Evolutionary conservation across 805 yeast genomes (phyloP).

Genomic region (Lipomyces spencermartinsiae): DNA sequence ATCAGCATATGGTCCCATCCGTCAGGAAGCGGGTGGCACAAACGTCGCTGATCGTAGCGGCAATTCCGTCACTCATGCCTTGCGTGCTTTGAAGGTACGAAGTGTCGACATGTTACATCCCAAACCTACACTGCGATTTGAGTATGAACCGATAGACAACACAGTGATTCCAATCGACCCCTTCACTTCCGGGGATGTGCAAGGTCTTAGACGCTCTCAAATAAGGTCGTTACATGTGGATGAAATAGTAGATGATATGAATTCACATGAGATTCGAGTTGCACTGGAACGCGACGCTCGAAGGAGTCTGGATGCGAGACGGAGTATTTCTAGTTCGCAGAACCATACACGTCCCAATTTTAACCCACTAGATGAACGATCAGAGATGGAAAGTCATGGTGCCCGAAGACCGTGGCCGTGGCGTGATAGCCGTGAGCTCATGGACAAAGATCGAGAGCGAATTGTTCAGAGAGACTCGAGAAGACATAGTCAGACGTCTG

Average conservation of each 20-base stretch:
- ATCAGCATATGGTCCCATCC: not conserved
- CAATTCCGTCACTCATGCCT: slow-evolving; percentile 10
- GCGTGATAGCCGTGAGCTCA: slow-evolving; percentile 21
- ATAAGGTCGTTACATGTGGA: slow-evolving; percentile 9
- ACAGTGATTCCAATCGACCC: slow-evolving; percentile 16
- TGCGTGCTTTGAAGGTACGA: slow-evolving; percentile 29
- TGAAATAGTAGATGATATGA: not conserved
- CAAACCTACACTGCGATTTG: slow-evolving; percentile 26
- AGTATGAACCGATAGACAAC: slow-evolving; percentile 23
- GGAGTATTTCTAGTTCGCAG: not conserved
- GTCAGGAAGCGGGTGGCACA: not conserved
- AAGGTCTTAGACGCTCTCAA: not conserved
- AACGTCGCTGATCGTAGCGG: not conserved
- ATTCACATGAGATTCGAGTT: slow-evolving; percentile 16
- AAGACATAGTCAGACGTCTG: not conserved
- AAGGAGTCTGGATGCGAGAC: not conserved
- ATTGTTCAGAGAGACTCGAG: not conserved
- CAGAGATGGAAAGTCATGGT: not conserved
- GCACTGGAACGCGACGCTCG: slow-evolving; percentile 27
- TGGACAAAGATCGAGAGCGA: not conserved
- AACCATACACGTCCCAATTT: not conserved
- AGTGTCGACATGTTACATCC: slow-evolving; percentile 25
- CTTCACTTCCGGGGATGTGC: slow-evolving; percentile 1
- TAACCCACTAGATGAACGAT: not conserved
- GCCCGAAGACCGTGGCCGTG: slow-evolving; percentile 12